phyloP scores from a whole-genome alignment of 768 basidiomycete genomes.

The Boletales sp. region DNA sequence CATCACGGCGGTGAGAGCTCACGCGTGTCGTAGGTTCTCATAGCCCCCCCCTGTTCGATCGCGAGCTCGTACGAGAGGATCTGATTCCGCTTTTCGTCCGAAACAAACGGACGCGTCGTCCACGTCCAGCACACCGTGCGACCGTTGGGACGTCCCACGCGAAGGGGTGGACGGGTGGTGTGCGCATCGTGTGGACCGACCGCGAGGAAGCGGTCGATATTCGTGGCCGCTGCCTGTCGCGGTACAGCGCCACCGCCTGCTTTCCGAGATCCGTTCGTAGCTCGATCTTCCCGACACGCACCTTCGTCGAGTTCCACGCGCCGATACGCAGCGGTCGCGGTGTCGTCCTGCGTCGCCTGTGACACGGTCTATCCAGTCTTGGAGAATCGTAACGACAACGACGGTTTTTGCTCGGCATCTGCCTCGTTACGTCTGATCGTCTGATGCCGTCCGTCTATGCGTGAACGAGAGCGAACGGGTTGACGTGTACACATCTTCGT shows the following conservation, averaged over 20 bases:
- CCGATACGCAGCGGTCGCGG: constrained; percentile 60
- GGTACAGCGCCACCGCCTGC: constrained; percentile 50
- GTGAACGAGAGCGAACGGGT: constrained; percentile 6
- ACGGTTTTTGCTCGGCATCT: constrained; percentile 33
- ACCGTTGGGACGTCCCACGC: too few relatives aligned
- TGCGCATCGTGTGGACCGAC: too few relatives aligned
- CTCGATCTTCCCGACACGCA: constrained; percentile 25
- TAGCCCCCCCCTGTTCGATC: constrained; percentile 50
- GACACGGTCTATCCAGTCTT: too few relatives aligned
- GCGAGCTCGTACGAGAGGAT: constrained; percentile 51
- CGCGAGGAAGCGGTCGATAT: too few relatives aligned
- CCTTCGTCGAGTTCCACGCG: constrained; percentile 65
- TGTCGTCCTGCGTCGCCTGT: constrained; percentile 59
- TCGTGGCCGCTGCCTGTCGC: constrained; percentile 64
- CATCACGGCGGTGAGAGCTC: too few relatives aligned
- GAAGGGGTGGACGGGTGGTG: too few relatives aligned
- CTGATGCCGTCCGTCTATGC: neutral
- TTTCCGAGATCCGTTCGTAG: constrained; percentile 37
- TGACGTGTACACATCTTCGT: constrained; percentile 62
- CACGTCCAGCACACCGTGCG: constrained; percentile 34
- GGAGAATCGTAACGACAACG: too few relatives aligned
- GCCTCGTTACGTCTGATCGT: constrained; percentile 52
- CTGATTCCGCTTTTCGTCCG: constrained; percentile 5
- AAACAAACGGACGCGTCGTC: constrained; percentile 21
- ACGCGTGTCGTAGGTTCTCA: too few relatives aligned